A percentile compares a stretch with the other conserved stretches of the same genome.
Evolutionary conservation across 2,329 filamentous ascomycete species (phyloP).

Genomic region (Fusarium heterosporum): DNA sequence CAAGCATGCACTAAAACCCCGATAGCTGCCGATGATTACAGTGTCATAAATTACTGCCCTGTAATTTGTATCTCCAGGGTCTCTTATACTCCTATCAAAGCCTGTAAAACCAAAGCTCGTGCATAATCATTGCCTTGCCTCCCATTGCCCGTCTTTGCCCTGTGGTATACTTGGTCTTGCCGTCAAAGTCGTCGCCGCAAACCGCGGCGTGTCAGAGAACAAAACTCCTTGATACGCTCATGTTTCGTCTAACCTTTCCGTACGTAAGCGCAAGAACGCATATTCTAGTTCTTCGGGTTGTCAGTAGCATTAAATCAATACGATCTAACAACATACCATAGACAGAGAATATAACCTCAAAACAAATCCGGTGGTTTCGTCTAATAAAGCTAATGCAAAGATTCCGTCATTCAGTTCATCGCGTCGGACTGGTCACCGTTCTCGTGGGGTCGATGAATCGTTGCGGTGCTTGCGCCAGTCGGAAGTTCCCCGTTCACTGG

Average conservation of each 20-base stretch:
- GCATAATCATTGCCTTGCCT: constrained; percentile 33
- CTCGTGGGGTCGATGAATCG: constrained; percentile 49
- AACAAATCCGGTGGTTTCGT: constrained; percentile 28
- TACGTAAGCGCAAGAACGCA: constrained; percentile 15
- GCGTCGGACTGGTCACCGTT: constrained; percentile 35
- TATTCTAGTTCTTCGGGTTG: constrained; percentile 32
- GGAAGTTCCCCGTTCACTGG: constrained; percentile 44
- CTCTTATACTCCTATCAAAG: constrained; percentile 27
- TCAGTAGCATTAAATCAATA: constrained; percentile 14
- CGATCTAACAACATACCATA: constrained; percentile 31
- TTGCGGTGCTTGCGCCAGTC: constrained; percentile 53
- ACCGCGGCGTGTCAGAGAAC: constrained; percentile 29
- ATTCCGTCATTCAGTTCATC: constrained; percentile 39
- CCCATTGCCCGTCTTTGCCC: constrained; percentile 27
- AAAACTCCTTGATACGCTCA: constrained; percentile 38
- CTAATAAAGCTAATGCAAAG: constrained; percentile 27
- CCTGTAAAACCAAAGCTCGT: constrained; percentile 32
- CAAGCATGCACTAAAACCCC: not conserved
- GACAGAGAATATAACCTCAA: constrained; percentile 29
- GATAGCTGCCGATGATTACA: not conserved
- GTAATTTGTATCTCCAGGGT: constrained; percentile 1
- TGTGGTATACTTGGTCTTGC: constrained; percentile 42
- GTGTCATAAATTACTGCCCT: constrained; percentile 19
- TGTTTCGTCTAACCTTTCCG: constrained; percentile 35
- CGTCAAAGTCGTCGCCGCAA: constrained; percentile 40